Evolutionary conservation across 306 rosid genomes (phyloP).

Genomic region (Prinsepia uniflora): DNA sequence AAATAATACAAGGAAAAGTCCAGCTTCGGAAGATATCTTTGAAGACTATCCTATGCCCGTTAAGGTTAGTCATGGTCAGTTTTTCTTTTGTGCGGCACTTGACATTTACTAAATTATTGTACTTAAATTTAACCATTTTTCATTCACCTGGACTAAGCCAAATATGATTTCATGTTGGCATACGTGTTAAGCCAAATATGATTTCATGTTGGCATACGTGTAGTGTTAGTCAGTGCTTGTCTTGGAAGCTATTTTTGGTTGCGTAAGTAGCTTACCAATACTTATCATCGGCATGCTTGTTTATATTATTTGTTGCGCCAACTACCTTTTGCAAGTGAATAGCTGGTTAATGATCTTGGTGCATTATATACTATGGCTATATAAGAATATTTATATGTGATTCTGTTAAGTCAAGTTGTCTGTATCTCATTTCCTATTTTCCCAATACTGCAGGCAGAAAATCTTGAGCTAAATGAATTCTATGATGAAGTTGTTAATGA

Average conservation of each 20-base stretch:
- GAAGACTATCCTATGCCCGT: conserved; percentile 34
- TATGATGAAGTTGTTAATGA: conserved; percentile 86
- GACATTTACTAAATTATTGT: not conserved
- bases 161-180: not conserved
- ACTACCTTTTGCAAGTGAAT: not conserved
- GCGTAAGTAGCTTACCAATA: not conserved
- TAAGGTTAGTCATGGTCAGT: conserved; percentile 48
- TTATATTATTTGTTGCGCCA: not conserved
- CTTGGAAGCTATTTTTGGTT: not conserved
- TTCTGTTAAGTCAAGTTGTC: conserved; percentile 1
- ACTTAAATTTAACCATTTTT: not conserved
- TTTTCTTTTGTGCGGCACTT: conserved; percentile 3
- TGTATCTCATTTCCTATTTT: conserved; percentile 13
- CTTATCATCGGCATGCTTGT: not conserved
- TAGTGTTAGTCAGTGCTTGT: not conserved
- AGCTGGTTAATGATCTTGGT: not conserved
- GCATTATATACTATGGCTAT: conserved; percentile 1
- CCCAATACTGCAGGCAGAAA: conserved; percentile 59
- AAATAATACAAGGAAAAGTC: conserved; percentile 27
- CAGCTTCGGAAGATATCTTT: conserved; percentile 29
- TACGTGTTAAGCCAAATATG: not conserved
- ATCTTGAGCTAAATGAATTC: conserved; percentile 58
- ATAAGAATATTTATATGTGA: not conserved
- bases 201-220: not conserved
- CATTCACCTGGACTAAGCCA: not conserved